Percentiles rank a stretch among this genome's conserved stretches.
These are phyloP conservation scores for Calonectria multiphialidica DNA, from an alignment of 2,329 filamentous ascomycete species.

Conservation along the genomic window DNA sequence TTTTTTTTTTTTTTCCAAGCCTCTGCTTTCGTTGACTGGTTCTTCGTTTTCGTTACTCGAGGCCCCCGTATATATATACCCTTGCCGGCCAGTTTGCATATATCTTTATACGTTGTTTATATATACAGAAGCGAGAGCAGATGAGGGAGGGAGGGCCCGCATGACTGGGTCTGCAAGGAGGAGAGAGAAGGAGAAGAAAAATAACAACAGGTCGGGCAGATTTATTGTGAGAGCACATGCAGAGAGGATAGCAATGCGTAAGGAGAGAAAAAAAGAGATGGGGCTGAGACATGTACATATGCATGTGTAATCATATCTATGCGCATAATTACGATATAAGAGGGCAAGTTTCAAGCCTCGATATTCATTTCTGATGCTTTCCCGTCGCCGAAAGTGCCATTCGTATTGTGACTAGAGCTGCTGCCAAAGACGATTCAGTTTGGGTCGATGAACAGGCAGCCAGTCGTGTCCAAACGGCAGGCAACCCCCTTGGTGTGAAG, in stretches of 20 bases:
- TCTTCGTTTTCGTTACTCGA: not conserved
- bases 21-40: not conserved
- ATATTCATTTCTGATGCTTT: not conserved
- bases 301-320: slow-evolving; percentile 39
- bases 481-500: too few species aligned
- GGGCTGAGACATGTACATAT: slow-evolving; percentile 25
- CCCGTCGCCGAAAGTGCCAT: not conserved
- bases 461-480: too few species aligned
- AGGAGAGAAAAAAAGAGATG: not conserved
- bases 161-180: not conserved
- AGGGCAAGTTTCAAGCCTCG: not conserved
- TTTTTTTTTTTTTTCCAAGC: not conserved
- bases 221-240: not conserved
- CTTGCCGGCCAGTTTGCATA: slow-evolving; percentile 6
- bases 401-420: not conserved
- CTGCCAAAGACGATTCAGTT: not conserved
- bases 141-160: not conserved
- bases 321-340: slow-evolving; percentile 16
- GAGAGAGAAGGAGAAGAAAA: not conserved
- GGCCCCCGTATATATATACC: slow-evolving; percentile 9
- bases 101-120: slow-evolving; percentile 10
- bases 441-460: not conserved
- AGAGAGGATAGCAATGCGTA: not conserved
- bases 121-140: not conserved
- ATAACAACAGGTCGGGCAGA: not conserved